Evolutionary conservation across 2,329 filamentous ascomycete genomes (phyloP), one percentile per base, ranked within the genome.

Genomic region (Alternaria arbusti): DNA sequence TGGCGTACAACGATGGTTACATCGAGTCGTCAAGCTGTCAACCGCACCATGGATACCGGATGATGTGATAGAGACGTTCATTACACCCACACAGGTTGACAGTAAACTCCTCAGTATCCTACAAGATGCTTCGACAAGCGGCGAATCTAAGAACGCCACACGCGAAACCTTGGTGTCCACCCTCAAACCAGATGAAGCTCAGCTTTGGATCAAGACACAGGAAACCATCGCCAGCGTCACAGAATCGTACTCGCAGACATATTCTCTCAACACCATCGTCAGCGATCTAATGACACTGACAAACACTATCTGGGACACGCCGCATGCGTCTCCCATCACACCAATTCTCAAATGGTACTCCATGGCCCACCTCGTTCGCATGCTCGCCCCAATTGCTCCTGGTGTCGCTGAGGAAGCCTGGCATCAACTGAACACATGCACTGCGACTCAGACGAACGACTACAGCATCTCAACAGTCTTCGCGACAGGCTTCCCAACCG

Each of bases 231-330:
- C 79, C 4, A 90, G 86, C 7, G 88, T 94, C 59, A 91, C 89
- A 0, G 82, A 84, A 6, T 90, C 91, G 3, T 90, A 94, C 73
- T 85, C 89, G 22, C 86, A 87, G 54, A 89, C 93, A 1, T 91
- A 94, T 76, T 86, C 91, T 1, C 84, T 97, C 57, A 97, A 97
- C 81, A 96, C 93, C 0, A 86, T 92, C 9, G 86, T 97, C 17
- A 96, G 92, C 2, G 91, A 95, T 73, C 84, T 97, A 13, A 97
- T 93, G 86, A 88, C 87, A 45, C 84, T 97, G 15, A 94, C 92
- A 5, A 97, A 97, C 76, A 79, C 83, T 1, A 74, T 81, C 49
- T 72, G 66, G 66, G 72, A 77, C 59, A 61, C 71, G 1, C 66
- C 70, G 7, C 64, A 74, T 25, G 57, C 51, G 10, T 78, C 85